Base-by-base conservation (phyloP, 1,284 basidiomycete genomes). In the Cryptococcus amylolentus region DNA sequence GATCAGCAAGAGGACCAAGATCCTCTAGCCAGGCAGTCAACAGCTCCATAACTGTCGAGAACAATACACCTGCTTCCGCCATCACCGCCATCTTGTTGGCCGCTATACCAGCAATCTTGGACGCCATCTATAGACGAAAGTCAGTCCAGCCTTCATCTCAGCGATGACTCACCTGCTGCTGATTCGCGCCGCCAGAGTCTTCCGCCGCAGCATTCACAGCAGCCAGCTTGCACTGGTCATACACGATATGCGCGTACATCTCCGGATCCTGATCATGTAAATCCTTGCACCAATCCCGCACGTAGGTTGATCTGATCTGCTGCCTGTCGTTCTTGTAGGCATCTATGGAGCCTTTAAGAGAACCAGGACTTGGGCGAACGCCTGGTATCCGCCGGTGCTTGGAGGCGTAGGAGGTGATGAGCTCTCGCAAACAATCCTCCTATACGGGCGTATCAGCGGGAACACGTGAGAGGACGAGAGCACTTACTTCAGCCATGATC, bases 1-100 rank as follows among this genome's bases (percentile, higher is more conserved):
- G 51, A 42, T 62, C 57, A 9, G 64, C 63, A 27, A 68, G 56
- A 1, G 48, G 47, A 16, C 68, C 62, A 18, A 71, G 59, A 56
- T 70, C 78, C 49, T 86, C 80, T 35, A 90, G 72, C 87, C 88
- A 90, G 26, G 78, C 79, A 18, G 83, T 72, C 61, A 88, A 82
- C 9, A 89, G 71, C 48, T 82, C 81, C 55, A 88, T 84, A 55
- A 85, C 83, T 2, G 80, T 77, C 13, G 80, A 83, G 71, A 87
- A 88, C 2, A 83, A 72, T 1, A 87, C 80, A 9, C 61, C 59
- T 1, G 65, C 61, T 45, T 75, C 72, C 0, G 59, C 55, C 6
- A 75, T 54, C 1, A 60, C 39, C 0, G 61, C 57, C 54, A 75
- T 66, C 4, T 69, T 51, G 20, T 70, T 66, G 5, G 73, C 52